Evolutionary conservation across 2,329 filamentous ascomycete species (phyloP).

Genomic region (Beauveria scarabaeidicola): DNA sequence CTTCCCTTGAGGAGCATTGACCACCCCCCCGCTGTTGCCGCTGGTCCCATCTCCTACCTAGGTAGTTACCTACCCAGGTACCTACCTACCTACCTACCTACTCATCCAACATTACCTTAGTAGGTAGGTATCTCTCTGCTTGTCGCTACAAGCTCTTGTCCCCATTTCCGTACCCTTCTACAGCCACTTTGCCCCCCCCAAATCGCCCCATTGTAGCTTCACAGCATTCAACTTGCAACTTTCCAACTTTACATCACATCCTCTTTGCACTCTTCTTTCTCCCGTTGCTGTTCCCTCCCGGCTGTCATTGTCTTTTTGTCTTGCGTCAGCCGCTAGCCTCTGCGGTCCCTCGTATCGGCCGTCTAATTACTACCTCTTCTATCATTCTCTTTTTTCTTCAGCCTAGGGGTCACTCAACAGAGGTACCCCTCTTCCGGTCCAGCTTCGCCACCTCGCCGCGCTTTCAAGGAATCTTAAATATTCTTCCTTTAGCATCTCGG

Average conservation of each 20-base stretch:
- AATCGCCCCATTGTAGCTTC: conserved; percentile 9
- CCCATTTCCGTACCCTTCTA: neutral
- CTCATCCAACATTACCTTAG: too few species aligned
- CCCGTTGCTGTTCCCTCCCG: neutral
- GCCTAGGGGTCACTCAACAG: neutral
- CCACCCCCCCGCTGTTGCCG: conserved; percentile 10
- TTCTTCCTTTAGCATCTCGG: neutral
- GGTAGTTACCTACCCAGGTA: too few species aligned
- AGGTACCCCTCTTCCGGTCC: conserved; percentile 5
- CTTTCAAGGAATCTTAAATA: neutral
- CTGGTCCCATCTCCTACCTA: conserved; percentile 5
- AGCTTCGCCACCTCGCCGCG: neutral
- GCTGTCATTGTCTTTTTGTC: neutral
- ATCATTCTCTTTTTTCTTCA: neutral
- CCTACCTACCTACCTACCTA: too few species aligned
- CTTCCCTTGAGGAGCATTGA: neutral
- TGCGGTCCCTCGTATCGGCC: neutral
- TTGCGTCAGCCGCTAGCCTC: neutral
- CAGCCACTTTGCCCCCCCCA: neutral
- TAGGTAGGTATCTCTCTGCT: neutral
- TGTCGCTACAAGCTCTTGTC: neutral
- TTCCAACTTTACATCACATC: neutral
- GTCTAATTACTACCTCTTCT: neutral
- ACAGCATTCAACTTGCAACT: neutral
- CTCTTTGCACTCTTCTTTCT: neutral